Evolutionary conservation across 2,329 filamentous ascomycete species (phyloP), one percentile per base, ranked within the genome.

Genomic region (Bipolaris oryzae): DNA sequence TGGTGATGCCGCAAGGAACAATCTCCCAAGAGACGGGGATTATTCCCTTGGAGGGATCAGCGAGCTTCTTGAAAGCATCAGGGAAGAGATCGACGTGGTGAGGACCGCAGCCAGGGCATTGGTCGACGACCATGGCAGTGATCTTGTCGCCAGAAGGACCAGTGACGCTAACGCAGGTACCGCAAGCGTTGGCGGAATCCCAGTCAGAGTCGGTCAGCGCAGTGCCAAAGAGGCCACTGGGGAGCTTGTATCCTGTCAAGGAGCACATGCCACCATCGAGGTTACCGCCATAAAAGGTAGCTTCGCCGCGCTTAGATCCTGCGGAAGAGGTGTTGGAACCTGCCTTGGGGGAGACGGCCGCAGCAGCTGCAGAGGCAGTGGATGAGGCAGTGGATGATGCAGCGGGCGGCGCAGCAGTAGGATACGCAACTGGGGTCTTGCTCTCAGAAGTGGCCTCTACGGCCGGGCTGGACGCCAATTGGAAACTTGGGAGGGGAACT

Each of bases 51-150:
- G 73, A 75, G 13, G 76, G 70, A 5, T 76, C 69, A 20, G 79
- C 80, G 33, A 86, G 78, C 20, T 77, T 63, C 18, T 74, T 55
- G 70, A 85, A 87, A 51, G 80, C 83, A 35, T 79, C 69, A 5
- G 78, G 68, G 75, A 82, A 86, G 53, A 86, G 80, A 64, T 86
- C 84, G 50, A 86, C 79, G 64, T 85, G 80, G 74, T 83, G 82
- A 44, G 70, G 56, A 15, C 77, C 79, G 63, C 84, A 86, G 58
- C 79, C 80, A 37, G 84, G 83, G 72, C 84, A 87, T 73, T 85
- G 72, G 69, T 87, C 84, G 18, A 83, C 81, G 61, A 86, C 84
- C 87, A 90, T 89, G 37, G 84, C 87, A 31, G 80, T 88, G 71
- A 89, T 81, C 21, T 77, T 79, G 55, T 83, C 84, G 16, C 85